phyloP scores from a whole-genome alignment of 2,329 filamentous ascomycete genomes.

The Phialocephala subalpina region DNA sequence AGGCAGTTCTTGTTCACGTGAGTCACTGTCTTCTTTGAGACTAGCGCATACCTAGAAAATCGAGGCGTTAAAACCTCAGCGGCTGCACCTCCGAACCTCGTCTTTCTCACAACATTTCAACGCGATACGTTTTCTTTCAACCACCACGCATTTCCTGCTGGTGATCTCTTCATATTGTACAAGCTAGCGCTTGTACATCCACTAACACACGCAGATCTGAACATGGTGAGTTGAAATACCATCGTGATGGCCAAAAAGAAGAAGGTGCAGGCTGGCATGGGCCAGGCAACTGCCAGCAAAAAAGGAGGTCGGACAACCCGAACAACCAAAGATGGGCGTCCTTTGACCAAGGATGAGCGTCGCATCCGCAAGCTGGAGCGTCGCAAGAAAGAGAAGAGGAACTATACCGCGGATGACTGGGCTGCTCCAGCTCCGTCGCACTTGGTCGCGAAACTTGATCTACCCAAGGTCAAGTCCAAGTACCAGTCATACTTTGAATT shows the following conservation, averaged over 20 bases:
- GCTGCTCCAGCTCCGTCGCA: slow-evolving; percentile 40
- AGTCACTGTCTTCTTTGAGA: not conserved
- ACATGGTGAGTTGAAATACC: slow-evolving; percentile 30
- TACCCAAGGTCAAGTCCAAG: slow-evolving; percentile 52
- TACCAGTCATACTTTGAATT: slow-evolving; percentile 71
- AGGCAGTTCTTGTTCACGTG: not conserved
- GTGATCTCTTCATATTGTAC: slow-evolving; percentile 26
- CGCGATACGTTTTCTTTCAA: slow-evolving; percentile 10
- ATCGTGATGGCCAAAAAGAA: slow-evolving; percentile 33
- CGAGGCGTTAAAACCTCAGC: slow-evolving; percentile 9
- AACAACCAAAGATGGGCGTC: slow-evolving; percentile 35
- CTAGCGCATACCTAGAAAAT: not conserved
- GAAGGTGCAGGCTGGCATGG: slow-evolving; percentile 26
- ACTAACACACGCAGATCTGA: slow-evolving; percentile 30
- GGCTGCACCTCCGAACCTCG: not conserved
- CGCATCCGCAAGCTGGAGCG: slow-evolving; percentile 38
- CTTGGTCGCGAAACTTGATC: slow-evolving; percentile 42
- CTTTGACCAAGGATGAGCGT: slow-evolving; percentile 33
- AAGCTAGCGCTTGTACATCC: slow-evolving; percentile 27
- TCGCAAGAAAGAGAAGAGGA: slow-evolving; percentile 40
- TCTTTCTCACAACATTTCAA: not conserved
- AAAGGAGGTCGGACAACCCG: slow-evolving; percentile 1
- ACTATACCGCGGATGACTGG: slow-evolving; percentile 40
- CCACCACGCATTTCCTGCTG: slow-evolving; percentile 31
- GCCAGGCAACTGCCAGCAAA: slow-evolving; percentile 5